Conservation (phyloP, 352 stramenopile species). For the Nothophytophthora sp. region DNA sequence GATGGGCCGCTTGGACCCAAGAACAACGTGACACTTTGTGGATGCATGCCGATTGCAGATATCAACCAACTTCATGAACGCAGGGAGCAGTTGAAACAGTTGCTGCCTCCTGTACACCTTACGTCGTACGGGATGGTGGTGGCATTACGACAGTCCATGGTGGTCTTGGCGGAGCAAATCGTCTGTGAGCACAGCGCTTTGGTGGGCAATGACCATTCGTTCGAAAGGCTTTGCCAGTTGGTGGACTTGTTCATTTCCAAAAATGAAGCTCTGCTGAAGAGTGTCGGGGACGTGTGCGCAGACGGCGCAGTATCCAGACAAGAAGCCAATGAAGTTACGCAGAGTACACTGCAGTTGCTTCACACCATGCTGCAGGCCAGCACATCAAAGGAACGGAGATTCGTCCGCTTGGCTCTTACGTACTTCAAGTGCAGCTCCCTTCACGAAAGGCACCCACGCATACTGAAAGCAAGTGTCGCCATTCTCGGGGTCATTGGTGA, state of each 20-base stretch:
- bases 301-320: constrained; percentile 18
- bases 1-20: constrained; percentile 49
- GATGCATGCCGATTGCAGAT: constrained; percentile 43
- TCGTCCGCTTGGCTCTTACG: constrained; percentile 31
- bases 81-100: constrained; percentile 43
- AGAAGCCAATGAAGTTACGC: constrained; percentile 22
- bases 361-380: constrained; percentile 34
- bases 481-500: constrained; percentile 33
- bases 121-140: constrained; percentile 39
- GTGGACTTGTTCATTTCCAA: constrained; percentile 38
- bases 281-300: background rate
- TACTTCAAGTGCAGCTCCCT: constrained; percentile 34
- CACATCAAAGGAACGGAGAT: constrained; percentile 26
- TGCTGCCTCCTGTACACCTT: constrained; percentile 52
- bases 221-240: constrained; percentile 39
- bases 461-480: constrained; percentile 13
- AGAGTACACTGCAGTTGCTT: constrained; percentile 36
- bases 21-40: constrained; percentile 35
- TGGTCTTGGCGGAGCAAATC: constrained; percentile 31
- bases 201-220: constrained; percentile 31
- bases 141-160: constrained; percentile 32
- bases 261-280: constrained; percentile 27
- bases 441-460: constrained; percentile 9
- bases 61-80: constrained; percentile 26
- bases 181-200: constrained; percentile 32